phyloP scores from a whole-genome alignment of 306 rosid genomes.

The Fagus sylvatica region DNA sequence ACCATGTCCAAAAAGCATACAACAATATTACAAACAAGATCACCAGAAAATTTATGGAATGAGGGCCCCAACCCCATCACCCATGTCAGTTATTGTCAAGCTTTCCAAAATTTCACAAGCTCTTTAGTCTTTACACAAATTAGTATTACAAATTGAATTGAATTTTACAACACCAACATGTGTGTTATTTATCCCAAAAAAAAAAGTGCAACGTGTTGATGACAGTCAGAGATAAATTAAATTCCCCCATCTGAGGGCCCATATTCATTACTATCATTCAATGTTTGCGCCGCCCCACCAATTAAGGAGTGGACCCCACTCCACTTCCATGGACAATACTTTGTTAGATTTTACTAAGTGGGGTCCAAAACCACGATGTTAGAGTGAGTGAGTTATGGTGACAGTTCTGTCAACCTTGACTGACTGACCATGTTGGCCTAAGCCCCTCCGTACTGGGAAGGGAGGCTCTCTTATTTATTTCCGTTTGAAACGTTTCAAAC shows the following conservation, averaged over 20 bases:
- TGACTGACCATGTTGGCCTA: background rate
- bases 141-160: too few species aligned
- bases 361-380: background rate
- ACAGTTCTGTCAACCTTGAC: conserved; percentile 6
- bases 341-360: background rate
- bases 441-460: too few species aligned
- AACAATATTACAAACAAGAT: background rate
- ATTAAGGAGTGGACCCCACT: conserved; percentile 3
- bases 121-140: background rate
- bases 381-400: background rate
- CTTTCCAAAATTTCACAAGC: background rate
- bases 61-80: conserved; percentile 6
- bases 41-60: conserved; percentile 9
- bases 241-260: background rate
- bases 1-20: conserved; percentile 5
- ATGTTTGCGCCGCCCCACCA: conserved; percentile 23
- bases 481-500: too few species aligned
- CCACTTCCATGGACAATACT: background rate
- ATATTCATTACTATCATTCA: too few species aligned
- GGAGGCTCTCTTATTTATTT: too few species aligned
- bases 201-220: background rate
- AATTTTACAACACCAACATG: too few species aligned
- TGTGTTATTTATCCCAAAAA: too few species aligned
- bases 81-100: background rate
- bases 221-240: background rate